Evolutionary conservation across 352 stramenopile genomes (phyloP), one percentile per base, ranked within the genome.

Genomic region (Elongisporangium undulatum): DNA sequence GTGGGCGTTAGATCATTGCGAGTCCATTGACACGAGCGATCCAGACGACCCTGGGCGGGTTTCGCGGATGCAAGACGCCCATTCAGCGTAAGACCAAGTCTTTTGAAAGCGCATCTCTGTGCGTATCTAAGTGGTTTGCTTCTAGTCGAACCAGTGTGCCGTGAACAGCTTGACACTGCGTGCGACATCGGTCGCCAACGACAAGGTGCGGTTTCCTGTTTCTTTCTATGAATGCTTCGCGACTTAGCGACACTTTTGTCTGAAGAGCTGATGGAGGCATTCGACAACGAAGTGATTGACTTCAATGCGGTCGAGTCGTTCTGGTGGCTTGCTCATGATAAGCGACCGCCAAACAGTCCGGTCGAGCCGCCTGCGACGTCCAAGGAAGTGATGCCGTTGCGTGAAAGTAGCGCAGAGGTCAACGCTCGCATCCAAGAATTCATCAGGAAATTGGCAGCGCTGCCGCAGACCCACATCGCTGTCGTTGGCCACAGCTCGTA

Each of bases 81-180:
- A 82, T 92, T 39, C 65, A 86, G 34, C 66, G 85, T 92, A 54
- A 23, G 59, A 53, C 9, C 2, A 9, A 3, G 22, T 48, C n/a
- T n/a, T n/a, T n/a, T n/a, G n/a, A n/a, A 41, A 26, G 54, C 22
- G 12, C 39, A 50, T 21, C 58, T 52, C 65, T 21, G 19, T 15
- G 38, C 24, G 55, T 1, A 20, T 34, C 24, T 60, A 51, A 34
- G 26, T 41, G 22, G 13, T 49, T 8, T 51, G 10, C 23, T 6
- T 64, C 34, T 52, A 95, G 84, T 93, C 51, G 80, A 94, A 13
- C 68, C 76, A 55, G 71, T 55, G 16, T 95, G 85, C 51, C 82
- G 86, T 15, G 86, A 95, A 61, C 89, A 90, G 80, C 75, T 95
- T 12, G 82, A 94, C 61, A 95, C 86, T 3, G 82, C 86, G 3